These are phyloP conservation scores for Umbelopsis ramanniana DNA, from an alignment of 192 early-diverging fungal genomes.

Conservation along the genomic window DNA sequence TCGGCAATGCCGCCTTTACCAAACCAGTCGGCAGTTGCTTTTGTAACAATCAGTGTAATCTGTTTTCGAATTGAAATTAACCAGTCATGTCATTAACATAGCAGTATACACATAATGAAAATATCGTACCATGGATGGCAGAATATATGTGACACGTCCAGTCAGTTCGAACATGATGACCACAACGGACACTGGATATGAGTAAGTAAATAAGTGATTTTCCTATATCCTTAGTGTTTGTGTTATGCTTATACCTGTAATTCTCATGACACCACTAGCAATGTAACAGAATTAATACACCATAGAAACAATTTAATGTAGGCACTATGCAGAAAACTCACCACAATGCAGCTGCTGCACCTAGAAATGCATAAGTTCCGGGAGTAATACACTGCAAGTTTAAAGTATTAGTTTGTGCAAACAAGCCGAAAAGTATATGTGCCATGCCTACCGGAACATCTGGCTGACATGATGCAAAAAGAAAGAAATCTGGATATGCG, in stretches of 20 bases:
- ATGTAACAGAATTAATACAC: conserved; percentile 1
- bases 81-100: not conserved
- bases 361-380: conserved; percentile 83
- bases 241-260: conserved; percentile 58
- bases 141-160: conserved; percentile 91
- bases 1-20: conserved; percentile 78
- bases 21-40: conserved; percentile 75
- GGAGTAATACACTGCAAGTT: conserved; percentile 70
- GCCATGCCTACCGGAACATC: conserved; percentile 65
- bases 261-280: conserved; percentile 79
- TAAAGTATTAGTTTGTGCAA: conserved; percentile 30
- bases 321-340: conserved; percentile 19
- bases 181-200: conserved; percentile 69
- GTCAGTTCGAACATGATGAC: conserved; percentile 99
- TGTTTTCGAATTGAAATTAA: not conserved
- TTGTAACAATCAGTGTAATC: conserved; percentile 79
- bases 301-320: conserved; percentile 6
- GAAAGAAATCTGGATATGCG: conserved; percentile 58
- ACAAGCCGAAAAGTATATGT: conserved; percentile 32
- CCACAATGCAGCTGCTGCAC: conserved; percentile 81
- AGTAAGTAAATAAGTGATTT: not conserved
- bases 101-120: not conserved
- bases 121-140: conserved; percentile 82
- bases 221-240: conserved; percentile 41
- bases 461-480: conserved; percentile 68